phyloP scores from a whole-genome alignment of 1,139 yeast genomes.

The Taphrina wiesneri region DNA sequence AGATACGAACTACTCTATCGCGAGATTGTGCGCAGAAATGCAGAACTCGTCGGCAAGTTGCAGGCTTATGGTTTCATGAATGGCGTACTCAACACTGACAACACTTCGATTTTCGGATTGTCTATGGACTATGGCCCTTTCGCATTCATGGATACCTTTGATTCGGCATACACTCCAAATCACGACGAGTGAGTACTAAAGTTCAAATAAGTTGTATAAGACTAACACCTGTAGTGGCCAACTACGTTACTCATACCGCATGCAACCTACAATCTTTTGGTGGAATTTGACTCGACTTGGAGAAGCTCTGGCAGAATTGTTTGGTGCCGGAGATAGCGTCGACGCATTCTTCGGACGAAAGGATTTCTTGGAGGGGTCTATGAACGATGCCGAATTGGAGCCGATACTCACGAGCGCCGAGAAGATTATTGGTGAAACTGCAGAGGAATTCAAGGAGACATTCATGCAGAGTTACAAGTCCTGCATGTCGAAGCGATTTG shows the following conservation, averaged over 20 bases:
- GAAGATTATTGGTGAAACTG: constrained; percentile 61
- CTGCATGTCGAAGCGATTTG: constrained; percentile 67
- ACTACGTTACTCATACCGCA: constrained; percentile 71
- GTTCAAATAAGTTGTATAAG: not conserved
- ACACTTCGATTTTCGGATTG: constrained; percentile 81
- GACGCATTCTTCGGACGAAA: constrained; percentile 45
- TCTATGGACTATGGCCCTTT: constrained; percentile 95
- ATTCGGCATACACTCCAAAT: constrained; percentile 82
- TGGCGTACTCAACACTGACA: constrained; percentile 93
- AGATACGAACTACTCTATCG: constrained; percentile 70
- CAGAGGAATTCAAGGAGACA: constrained; percentile 63
- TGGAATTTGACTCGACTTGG: constrained; percentile 89
- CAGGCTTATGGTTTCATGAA: constrained; percentile 89
- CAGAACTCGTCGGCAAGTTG: constrained; percentile 77
- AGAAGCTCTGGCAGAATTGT: constrained; percentile 75
- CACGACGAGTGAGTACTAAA: constrained; percentile 53
- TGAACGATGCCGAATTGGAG: constrained; percentile 56
- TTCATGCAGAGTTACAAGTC: constrained; percentile 63
- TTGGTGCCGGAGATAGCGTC: constrained; percentile 56
- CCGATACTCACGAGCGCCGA: constrained; percentile 63
- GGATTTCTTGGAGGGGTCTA: constrained; percentile 45
- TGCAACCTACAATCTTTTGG: constrained; percentile 86
- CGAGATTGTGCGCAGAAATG: constrained; percentile 69
- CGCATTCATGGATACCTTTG: constrained; percentile 79
- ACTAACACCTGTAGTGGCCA: constrained; percentile 56